Evolutionary conservation across 2,329 filamentous ascomycete species (phyloP).

Genomic region (Sporothrix luriei): DNA sequence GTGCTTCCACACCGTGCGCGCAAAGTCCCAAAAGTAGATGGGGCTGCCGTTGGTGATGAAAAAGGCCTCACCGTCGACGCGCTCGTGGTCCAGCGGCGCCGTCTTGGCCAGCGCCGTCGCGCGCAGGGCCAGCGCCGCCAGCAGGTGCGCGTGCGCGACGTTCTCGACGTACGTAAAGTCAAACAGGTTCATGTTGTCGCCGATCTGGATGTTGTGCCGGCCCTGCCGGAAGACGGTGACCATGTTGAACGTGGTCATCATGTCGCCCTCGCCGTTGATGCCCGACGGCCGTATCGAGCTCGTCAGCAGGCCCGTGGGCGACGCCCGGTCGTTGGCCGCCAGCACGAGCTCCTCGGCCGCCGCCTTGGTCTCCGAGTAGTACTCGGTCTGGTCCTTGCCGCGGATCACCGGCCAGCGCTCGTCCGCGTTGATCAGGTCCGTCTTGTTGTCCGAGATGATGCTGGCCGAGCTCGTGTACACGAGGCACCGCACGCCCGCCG

Average conservation of each 20-base stretch:
- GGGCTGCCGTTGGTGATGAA: conserved; percentile 89
- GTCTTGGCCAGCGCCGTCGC: conserved; percentile 58
- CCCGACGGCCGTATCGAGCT: conserved; percentile 80
- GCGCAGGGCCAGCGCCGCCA: conserved; percentile 74
- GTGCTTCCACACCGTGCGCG: conserved; percentile 72
- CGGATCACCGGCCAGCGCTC: conserved; percentile 78
- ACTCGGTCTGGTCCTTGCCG: conserved; percentile 70
- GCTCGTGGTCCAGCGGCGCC: conserved; percentile 69
- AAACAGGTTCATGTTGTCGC: conserved; percentile 65
- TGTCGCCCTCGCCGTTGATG: conserved; percentile 90
- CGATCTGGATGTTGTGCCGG: conserved; percentile 78
- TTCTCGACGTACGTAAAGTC: conserved; percentile 68
- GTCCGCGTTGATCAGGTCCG: conserved; percentile 79
- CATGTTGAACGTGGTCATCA: conserved; percentile 72
- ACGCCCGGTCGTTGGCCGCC: conserved; percentile 60
- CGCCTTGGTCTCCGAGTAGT: conserved; percentile 91
- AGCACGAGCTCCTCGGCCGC: conserved; percentile 81
- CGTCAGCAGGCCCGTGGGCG: conserved; percentile 66
- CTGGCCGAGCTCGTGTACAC: conserved; percentile 92
- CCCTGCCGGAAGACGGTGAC: conserved; percentile 69
- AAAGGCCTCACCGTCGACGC: conserved; percentile 82
- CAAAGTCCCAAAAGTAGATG: conserved; percentile 89
- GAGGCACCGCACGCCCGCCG: conserved; percentile 73
- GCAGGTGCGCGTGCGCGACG: conserved; percentile 75
- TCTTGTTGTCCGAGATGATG: conserved; percentile 78